A percentile compares a stretch with the other conserved stretches of the same genome.
These are phyloP conservation scores for Spathaspora hagerdaliae DNA, from an alignment of 805 yeast genomes.

Conservation along the genomic window DNA sequence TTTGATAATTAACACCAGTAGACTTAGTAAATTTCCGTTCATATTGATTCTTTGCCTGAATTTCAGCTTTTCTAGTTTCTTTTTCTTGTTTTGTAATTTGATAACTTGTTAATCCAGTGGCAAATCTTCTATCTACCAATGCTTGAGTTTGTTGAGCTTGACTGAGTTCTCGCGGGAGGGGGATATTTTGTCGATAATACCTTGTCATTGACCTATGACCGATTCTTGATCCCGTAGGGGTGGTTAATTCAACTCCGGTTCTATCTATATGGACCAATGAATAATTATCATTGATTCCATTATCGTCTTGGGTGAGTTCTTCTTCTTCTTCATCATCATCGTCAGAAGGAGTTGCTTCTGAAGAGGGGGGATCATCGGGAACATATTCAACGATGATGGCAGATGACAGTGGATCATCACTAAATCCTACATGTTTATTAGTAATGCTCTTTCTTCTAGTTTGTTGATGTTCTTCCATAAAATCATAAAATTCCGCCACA, in stretches of 20 bases:
- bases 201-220: slow-evolving; percentile 80
- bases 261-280: slow-evolving; percentile 43
- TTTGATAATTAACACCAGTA: slow-evolving; percentile 28
- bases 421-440: slow-evolving; percentile 24
- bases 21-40: slow-evolving; percentile 21
- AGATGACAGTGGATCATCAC: slow-evolving; percentile 9
- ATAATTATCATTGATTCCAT: slow-evolving; percentile 20
- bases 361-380: not conserved
- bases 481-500: slow-evolving; percentile 37
- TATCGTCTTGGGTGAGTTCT: slow-evolving; percentile 12
- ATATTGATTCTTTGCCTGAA: slow-evolving; percentile 18
- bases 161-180: slow-evolving; percentile 20
- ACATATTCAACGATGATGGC: slow-evolving; percentile 10
- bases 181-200: slow-evolving; percentile 61
- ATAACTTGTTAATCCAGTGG: slow-evolving; percentile 30
- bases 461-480: slow-evolving; percentile 16
- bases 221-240: slow-evolving; percentile 74
- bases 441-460: slow-evolving; percentile 9
- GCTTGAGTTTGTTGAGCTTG: slow-evolving; percentile 75
- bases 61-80: slow-evolving; percentile 20
- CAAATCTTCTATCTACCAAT: slow-evolving; percentile 60
- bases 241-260: slow-evolving; percentile 60
- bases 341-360: slow-evolving; percentile 10
- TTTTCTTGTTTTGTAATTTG: slow-evolving; percentile 33
- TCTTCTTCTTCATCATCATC: slow-evolving; percentile 5